Evolutionary conservation across 164 flowering plant species (phyloP), one percentile per base, ranked within the genome.

Genomic region (Paratinospora sagittata): DNA sequence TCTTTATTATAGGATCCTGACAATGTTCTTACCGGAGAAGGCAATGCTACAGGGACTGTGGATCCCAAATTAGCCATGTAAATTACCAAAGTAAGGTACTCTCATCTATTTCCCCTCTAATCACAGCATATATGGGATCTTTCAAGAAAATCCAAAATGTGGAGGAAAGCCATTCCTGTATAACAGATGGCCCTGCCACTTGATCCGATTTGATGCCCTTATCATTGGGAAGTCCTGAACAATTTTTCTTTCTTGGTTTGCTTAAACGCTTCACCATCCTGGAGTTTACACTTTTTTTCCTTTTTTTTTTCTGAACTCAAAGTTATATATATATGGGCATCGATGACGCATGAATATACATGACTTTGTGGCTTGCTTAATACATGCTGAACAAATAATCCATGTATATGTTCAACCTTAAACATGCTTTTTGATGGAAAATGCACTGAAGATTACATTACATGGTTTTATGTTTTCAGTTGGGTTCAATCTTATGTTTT

Each of bases 1-100:
- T 63, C 64, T n/a, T 37, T 2, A 19, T 55, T 77, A 74, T 86
- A 93, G 98, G 98, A 93, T 69, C 98, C 95, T 0, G 84, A 86
- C 55, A 85, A 82, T 60, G 49, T 83, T 69, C 70, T 93, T 14
- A 90, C 90, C 11, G 94, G 86, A 21, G 98, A 93, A 83, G 97
- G 97, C 72, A 93, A 71, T 84, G 84, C 87, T 21, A 26, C 86
- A 0, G 98, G 98, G 71, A 76, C 86, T 19, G 82, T 86, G 70
- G 96, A 93, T 78, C 90, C 96, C 13, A 85, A 79, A 27, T 72
- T 67, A 63, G 78, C 75, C 6, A 37, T 78, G 60, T 81, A 72
- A 71, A 70, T 52, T 3, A 67, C 62, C 17, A 45, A 58, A 14
- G 74, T 72, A 74, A 77, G 75, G 21, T 13, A 61, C 64, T 24